These are phyloP conservation scores for Nicotiana knightiana DNA, from an alignment of 257 asterid species.

Conservation along the genomic window DNA sequence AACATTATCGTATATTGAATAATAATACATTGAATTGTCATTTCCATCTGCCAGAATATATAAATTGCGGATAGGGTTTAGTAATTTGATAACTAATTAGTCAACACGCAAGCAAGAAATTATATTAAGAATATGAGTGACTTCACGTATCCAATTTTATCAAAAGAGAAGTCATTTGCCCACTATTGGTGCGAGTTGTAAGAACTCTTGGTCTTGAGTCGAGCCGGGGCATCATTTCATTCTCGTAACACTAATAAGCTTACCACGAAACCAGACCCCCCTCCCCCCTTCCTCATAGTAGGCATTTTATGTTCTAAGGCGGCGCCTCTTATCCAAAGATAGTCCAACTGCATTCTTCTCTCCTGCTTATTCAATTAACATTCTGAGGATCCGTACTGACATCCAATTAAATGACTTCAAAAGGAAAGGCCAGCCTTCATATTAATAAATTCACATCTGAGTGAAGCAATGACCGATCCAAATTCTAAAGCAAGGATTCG, in stretches of 20 bases:
- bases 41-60: not conserved
- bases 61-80: not conserved
- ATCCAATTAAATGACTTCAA: not conserved
- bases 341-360: not conserved
- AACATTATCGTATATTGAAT: not conserved
- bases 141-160: not conserved
- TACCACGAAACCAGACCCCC: not conserved
- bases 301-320: not conserved
- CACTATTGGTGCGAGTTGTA: not conserved
- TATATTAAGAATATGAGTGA: not conserved
- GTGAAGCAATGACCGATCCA: not conserved
- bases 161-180: not conserved
- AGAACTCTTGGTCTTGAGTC: not conserved
- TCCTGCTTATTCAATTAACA: not conserved
- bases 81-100: not conserved
- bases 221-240: not conserved
- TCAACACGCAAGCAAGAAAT: conserved; percentile 2
- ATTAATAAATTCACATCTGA: not conserved
- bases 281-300: not conserved
- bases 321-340: not conserved
- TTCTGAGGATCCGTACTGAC: not conserved
- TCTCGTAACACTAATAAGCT: not conserved
- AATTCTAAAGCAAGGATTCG: not conserved
- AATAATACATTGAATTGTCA: not conserved
- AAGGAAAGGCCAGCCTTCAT: not conserved